Evolutionary conservation across 208 protist genomes (phyloP).

Genomic region (Acanthamoeba triangularis): DNA sequence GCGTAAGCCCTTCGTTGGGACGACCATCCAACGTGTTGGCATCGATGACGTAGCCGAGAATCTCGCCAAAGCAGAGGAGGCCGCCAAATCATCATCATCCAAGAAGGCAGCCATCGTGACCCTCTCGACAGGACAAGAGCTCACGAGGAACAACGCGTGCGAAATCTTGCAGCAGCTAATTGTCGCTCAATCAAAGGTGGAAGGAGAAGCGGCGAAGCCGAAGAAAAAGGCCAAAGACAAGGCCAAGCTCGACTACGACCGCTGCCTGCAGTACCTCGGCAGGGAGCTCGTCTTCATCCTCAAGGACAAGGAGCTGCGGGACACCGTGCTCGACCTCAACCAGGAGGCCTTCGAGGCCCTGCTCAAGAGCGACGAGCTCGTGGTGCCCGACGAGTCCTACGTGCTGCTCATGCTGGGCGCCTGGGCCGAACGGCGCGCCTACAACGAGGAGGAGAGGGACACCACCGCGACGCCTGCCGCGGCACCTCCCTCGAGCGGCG

Average conservation of each 20-base stretch:
- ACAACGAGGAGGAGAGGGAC: background rate
- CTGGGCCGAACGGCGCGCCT: slow-evolving; percentile 43
- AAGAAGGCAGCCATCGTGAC: background rate
- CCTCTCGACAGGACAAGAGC: background rate
- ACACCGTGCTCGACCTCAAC: background rate
- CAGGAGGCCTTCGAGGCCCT: background rate
- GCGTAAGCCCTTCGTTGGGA: background rate
- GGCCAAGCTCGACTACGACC: background rate
- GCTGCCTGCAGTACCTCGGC: background rate
- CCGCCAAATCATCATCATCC: background rate
- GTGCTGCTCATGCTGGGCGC: slow-evolving; percentile 28
- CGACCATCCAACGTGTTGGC: background rate
- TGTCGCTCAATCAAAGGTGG: background rate
- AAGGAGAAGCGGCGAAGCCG: background rate
- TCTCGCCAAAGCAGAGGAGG: background rate
- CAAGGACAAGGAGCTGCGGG: background rate
- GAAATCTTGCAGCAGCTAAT: background rate
- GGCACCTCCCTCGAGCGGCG: background rate
- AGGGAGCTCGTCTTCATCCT: background rate
- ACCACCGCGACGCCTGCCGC: background rate
- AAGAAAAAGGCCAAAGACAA: background rate
- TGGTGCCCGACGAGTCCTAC: slow-evolving; percentile 48
- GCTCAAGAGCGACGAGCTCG: background rate
- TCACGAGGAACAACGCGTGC: background rate
- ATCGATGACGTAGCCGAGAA: background rate